Percentiles rank a stretch among this genome's conserved stretches.
Conservation (phyloP, 768 basidiomycete species). For the Vishniacozyma victoriae region DNA sequence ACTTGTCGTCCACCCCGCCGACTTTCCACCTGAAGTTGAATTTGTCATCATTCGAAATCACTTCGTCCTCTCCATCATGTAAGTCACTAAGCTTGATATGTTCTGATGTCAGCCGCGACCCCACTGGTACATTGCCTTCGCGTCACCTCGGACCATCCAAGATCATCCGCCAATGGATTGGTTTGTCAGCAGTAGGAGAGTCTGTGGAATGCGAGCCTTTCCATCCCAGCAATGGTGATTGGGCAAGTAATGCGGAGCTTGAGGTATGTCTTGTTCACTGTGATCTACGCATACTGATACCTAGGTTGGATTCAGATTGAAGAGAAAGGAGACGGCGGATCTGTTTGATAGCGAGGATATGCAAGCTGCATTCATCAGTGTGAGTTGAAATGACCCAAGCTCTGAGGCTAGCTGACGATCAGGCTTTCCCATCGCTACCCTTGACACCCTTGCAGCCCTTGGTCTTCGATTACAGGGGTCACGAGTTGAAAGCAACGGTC, state of each 20-base stretch:
- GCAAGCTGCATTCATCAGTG: constrained; percentile 59
- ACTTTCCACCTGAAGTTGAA: constrained; percentile 61
- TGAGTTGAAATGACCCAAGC: constrained; percentile 13
- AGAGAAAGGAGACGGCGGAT: constrained; percentile 51
- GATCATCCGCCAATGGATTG: constrained; percentile 82
- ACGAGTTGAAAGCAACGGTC: constrained; percentile 70
- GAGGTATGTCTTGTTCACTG: constrained; percentile 50
- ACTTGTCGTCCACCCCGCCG: constrained; percentile 68
- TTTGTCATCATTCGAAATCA: constrained; percentile 70
- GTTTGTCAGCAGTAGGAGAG: constrained; percentile 72
- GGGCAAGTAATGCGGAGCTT: constrained; percentile 65
- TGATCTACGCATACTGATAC: neutral
- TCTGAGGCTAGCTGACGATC: constrained; percentile 23
- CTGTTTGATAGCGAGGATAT: constrained; percentile 87
- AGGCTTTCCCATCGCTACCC: constrained; percentile 66
- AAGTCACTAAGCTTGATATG: constrained; percentile 22
- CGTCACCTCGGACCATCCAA: constrained; percentile 71
- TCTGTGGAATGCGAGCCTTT: constrained; percentile 64
- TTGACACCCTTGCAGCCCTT: constrained; percentile 65
- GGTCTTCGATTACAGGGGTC: constrained; percentile 82
- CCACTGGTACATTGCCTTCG: constrained; percentile 62
- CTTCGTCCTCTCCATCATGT: constrained; percentile 72
- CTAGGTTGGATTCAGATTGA: constrained; percentile 49
- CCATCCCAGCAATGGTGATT: constrained; percentile 47
- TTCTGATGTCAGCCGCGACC: constrained; percentile 61